Base-by-base conservation (phyloP, 495 filamentous ascomycete species). In the Podospora fimiseda region DNA sequence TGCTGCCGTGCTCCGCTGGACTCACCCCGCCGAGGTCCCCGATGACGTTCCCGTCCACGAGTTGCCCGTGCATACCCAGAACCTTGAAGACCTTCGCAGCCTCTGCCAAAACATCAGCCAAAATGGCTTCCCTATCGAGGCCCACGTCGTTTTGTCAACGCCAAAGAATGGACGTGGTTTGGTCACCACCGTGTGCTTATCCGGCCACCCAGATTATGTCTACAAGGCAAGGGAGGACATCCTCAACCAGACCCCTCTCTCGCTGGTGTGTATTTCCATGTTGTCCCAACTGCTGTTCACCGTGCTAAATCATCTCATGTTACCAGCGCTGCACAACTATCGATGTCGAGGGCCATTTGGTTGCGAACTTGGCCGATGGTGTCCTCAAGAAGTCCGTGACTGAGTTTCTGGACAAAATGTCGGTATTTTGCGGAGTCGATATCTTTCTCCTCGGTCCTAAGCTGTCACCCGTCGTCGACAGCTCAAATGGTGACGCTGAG, bases 391-490 rank as follows among this genome's bases (percentile, higher is more conserved):
- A 74, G 58, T 66, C 70, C 9, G 85, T 96, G 18, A 76, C 90
- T n/a, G 82, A 87, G 21, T 88, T 92, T 61, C 76, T 97, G 55
- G 87, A 96, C 63, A 81, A 82, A 33, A 80, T 93, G 64, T 86
- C 93, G 18, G 77, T 73, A 42, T 90, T 85, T 65, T 95, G 90
- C 54, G 93, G 91, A 21, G 90, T 94, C 51, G 94, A 97, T 66
- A 93, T 98, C 59, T 98, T 98, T 70, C 74, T 98, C 15, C 77
- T 97, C 52, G 89, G 85, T 46, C 91, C 88, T 19, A 94, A 89
- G 70, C 78, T 82, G 42, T 75, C 76, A 14, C 77, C 76, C 8
- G 86, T 86, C 48, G 82, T 84, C 45, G 85, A 85, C 42, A 74
- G 72, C 21, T 71, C 82, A 58, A 75, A 76, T 23, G 78, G 78